A percentile compares a stretch with the other conserved stretches of the same genome.
Conservation (phyloP, 176 grass and related monocot genomes). For the Oryza glumipatula region DNA sequence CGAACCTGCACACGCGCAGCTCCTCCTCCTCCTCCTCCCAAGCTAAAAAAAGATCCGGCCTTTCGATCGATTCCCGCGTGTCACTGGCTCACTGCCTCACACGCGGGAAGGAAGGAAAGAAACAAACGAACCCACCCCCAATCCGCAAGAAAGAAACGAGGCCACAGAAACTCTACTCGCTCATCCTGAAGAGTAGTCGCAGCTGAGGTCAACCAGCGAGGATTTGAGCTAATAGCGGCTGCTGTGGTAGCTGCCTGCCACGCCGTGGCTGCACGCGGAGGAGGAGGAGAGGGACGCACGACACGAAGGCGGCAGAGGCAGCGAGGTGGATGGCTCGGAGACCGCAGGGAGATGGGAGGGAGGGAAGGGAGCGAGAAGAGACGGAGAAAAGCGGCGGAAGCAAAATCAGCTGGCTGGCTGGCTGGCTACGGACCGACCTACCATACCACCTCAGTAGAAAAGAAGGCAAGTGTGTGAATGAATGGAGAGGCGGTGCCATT, state of each 20-base stretch:
- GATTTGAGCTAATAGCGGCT: not conserved
- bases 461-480: not conserved
- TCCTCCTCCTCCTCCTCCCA: not conserved
- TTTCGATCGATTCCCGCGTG: slow-evolving; percentile 10
- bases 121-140: not conserved
- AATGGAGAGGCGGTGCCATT: not conserved
- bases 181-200: not conserved
- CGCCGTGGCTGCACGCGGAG: slow-evolving; percentile 5
- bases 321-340: not conserved
- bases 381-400: slow-evolving; percentile 21
- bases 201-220: slow-evolving; percentile 17
- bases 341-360: not conserved
- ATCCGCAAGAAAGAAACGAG: not conserved
- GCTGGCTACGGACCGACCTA: not conserved
- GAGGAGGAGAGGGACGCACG: not conserved
- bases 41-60: not conserved
- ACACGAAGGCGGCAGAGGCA: not conserved
- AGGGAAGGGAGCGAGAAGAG: not conserved
- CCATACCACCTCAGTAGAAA: slow-evolving; percentile 21
- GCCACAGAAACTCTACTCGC: not conserved
- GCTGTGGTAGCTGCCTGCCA: not conserved
- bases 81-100: not conserved
- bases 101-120: not conserved
- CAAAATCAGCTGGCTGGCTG: not conserved
- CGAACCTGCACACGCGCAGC: slow-evolving; percentile 16